Base-by-base conservation (phyloP, 345 rosid species). In the Balakata baccata region DNA sequence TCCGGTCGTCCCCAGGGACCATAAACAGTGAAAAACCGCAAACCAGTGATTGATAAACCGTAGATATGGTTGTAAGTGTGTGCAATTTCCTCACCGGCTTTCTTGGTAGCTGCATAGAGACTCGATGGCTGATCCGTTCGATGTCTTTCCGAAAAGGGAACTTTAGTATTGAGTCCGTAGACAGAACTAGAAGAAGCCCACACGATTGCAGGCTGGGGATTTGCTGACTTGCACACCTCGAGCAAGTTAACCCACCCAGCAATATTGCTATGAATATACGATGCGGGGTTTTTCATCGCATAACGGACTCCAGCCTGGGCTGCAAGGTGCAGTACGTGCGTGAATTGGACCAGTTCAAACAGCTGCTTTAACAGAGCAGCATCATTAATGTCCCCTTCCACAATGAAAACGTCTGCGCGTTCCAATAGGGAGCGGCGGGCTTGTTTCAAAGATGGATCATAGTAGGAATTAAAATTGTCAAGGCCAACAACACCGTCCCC, bases 111-210 rank as follows among this genome's bases (percentile, higher is more conserved):
- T 22, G 87, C 89, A 17, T 86, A 86, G 6, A 84, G 78, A 74
- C 87, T 84, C 0, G 89, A 84, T 0, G 89, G 89, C 14, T 77
- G 86, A 54, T 86, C 87, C 0, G 89, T 87, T 12, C 73, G n/a
- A 63, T 87, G 82, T 38, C 81, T 82, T 79, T 86, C 89, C 0
- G 86, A 86, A 75, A 86, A 86, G 3, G 89, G 89, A 16, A 74
- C 82, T 45, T 79, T 86, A 14, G 82, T 79, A 75, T 86, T 86
- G 20, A 86, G 74, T 22, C 88, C 90, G 14, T 86, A 86, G 25
- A 86, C 86, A 0, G 90, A 86, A 80, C 90, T 86, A 2, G 87
- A 86, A 22, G 90, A 87, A 2, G 90, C 90, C 88, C 90, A 87
- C 0, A 87, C 81, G 41, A 87, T 78, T 2, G 88, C 80, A 3